These are phyloP conservation scores for Cladosporium velox DNA, from an alignment of 2,329 filamentous ascomycete species.

Conservation along the genomic window DNA sequence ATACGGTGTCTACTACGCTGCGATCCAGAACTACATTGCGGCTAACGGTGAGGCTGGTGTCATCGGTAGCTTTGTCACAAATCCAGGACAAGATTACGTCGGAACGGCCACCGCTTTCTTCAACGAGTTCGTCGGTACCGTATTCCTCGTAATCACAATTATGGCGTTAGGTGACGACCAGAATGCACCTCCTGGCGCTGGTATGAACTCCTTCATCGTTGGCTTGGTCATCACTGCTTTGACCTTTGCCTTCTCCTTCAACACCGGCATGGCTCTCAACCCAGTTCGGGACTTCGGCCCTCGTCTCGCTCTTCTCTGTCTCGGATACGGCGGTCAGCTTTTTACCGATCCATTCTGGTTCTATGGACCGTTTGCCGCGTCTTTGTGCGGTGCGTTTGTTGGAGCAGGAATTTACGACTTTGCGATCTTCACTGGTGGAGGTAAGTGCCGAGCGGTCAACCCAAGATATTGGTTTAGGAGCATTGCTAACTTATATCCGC, in stretches of 20 bases:
- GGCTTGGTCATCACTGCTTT: slow-evolving; percentile 45
- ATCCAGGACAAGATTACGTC: slow-evolving; percentile 45
- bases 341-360: slow-evolving; percentile 50
- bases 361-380: slow-evolving; percentile 48
- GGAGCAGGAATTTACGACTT: slow-evolving; percentile 53
- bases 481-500: neutral
- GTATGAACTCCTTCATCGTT: slow-evolving; percentile 55
- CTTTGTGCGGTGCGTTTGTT: slow-evolving; percentile 45
- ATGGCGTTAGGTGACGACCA: slow-evolving; percentile 40
- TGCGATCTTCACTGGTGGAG: slow-evolving; percentile 52
- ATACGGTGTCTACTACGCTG: slow-evolving; percentile 46
- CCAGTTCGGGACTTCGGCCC: slow-evolving; percentile 55
- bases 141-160: slow-evolving; percentile 45
- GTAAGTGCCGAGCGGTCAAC: neutral
- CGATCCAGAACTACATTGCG: slow-evolving; percentile 38
- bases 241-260: slow-evolving; percentile 47
- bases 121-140: slow-evolving; percentile 50
- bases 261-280: slow-evolving; percentile 53
- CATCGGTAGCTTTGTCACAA: slow-evolving; percentile 48
- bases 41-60: slow-evolving; percentile 32
- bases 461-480: neutral
- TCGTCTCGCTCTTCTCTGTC: slow-evolving; percentile 46
- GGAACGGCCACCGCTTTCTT: slow-evolving; percentile 51
- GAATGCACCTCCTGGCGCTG: slow-evolving; percentile 45
- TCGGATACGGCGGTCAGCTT: slow-evolving; percentile 46